Conservation (phyloP, 2,329 filamentous ascomycete genomes). For the Stagonosporopsis cucurbitacearum region DNA sequence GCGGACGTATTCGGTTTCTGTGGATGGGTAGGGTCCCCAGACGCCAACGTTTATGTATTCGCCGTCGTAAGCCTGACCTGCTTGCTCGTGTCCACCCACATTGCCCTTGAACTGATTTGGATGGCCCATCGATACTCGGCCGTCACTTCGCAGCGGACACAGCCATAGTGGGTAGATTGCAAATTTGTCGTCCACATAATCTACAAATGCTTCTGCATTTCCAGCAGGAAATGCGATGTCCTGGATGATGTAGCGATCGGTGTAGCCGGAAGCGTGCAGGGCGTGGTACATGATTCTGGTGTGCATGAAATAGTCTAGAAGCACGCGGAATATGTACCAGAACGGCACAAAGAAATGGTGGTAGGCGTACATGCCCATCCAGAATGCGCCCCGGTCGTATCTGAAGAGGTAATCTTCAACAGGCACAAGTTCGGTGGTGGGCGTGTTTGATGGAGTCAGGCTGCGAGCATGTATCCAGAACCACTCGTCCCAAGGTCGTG, state of each 20-base stretch:
- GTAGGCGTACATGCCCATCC: constrained; percentile 67
- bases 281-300: constrained; percentile 69
- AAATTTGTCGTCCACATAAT: constrained; percentile 57
- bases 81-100: constrained; percentile 6
- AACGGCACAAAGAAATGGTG: constrained; percentile 67
- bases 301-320: constrained; percentile 67
- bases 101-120: constrained; percentile 20
- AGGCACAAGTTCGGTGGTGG: constrained; percentile 52
- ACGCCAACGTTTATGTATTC: constrained; percentile 59
- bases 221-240: constrained; percentile 65
- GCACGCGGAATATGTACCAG: constrained; percentile 63
- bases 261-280: constrained; percentile 63
- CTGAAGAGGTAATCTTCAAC: constrained; percentile 65
- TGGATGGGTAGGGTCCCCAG: constrained; percentile 75
- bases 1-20: constrained; percentile 65
- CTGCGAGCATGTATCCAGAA: constrained; percentile 70
- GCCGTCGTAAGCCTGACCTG: constrained; percentile 20
- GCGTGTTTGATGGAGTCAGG: constrained; percentile 12
- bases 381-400: constrained; percentile 70
- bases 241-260: constrained; percentile 65
- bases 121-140: constrained; percentile 40
- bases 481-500: constrained; percentile 68
- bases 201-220: constrained; percentile 58
- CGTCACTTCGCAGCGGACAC: constrained; percentile 56
- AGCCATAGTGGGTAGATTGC: constrained; percentile 65